Conservation (phyloP, 106 monocot species). For the Phalaenopsis equestris region DNA sequence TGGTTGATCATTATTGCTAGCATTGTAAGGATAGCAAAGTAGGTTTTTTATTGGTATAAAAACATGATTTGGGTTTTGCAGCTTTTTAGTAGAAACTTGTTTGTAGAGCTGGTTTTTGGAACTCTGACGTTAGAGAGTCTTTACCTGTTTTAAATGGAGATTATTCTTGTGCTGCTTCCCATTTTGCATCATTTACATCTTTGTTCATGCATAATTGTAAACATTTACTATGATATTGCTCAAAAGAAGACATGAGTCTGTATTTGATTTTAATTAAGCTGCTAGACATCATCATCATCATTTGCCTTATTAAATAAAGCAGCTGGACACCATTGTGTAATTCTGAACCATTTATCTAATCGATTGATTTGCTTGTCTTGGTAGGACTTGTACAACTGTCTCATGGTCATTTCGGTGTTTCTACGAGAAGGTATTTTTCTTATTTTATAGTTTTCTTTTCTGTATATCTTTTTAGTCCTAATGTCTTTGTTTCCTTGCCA, state of each 20-base stretch:
- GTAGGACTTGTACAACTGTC: slow-evolving; percentile 9
- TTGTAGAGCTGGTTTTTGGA: background rate
- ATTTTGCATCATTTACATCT: background rate
- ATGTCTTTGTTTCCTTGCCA: background rate
- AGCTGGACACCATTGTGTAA: background rate
- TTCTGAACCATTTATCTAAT: background rate
- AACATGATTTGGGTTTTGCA: background rate
- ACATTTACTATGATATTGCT: no score
- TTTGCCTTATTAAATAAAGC: background rate
- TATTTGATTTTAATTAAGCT: background rate
- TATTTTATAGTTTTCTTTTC: background rate
- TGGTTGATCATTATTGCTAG: background rate
- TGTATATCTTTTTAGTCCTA: background rate
- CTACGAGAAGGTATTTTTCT: slow-evolving; percentile 7
- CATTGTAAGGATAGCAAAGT: background rate
- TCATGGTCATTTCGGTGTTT: slow-evolving; percentile 12
- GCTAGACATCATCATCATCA: background rate
- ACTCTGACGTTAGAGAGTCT: background rate
- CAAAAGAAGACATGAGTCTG: background rate
- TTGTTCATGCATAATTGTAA: background rate
- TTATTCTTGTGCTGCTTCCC: background rate
- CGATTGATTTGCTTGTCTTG: background rate
- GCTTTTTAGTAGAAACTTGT: background rate
- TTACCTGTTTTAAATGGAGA: background rate
- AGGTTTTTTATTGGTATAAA: background rate